Evolutionary conservation across 1,284 basidiomycete species (phyloP).

Genomic region (Grifola frondosa): DNA sequence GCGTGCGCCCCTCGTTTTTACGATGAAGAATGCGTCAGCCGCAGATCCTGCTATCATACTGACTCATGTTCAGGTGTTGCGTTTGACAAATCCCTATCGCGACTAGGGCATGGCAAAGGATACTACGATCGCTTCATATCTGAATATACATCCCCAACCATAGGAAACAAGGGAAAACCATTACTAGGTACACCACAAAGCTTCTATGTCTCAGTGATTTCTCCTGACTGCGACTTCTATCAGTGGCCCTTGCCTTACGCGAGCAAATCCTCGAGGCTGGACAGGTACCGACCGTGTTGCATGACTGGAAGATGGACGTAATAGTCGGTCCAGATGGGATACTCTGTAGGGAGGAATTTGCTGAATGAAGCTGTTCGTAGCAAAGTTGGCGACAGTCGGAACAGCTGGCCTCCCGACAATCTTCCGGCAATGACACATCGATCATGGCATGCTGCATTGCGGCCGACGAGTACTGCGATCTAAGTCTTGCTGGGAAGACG

Average conservation of each 20-base stretch:
- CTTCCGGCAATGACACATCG: constrained; percentile 20
- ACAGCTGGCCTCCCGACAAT: constrained; percentile 15
- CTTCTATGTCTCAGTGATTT: constrained; percentile 14
- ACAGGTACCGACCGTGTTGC: constrained; percentile 53
- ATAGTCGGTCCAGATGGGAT: constrained; percentile 57
- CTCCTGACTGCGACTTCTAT: constrained; percentile 5
- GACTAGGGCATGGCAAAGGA: constrained; percentile 78
- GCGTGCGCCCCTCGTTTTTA: constrained; percentile 19
- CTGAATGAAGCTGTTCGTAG: constrained; percentile 6
- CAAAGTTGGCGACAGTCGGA: constrained; percentile 8
- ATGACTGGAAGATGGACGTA: constrained; percentile 70
- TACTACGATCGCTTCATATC: constrained; percentile 77
- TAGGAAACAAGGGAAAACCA: constrained; percentile 32
- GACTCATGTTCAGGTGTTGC: constrained; percentile 54
- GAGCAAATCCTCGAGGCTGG: constrained; percentile 62
- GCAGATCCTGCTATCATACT: constrained; percentile 6
- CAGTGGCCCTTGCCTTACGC: constrained; percentile 64
- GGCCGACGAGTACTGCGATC: not conserved
- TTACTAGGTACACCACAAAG: constrained; percentile 45
- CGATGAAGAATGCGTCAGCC: constrained; percentile 5
- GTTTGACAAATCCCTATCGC: constrained; percentile 69
- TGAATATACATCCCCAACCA: constrained; percentile 40
- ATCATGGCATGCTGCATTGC: constrained; percentile 12
- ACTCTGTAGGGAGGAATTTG: constrained; percentile 10
- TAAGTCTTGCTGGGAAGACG: not conserved